Evolutionary conservation across 73 alveolate genomes (phyloP).

Genomic region (Paramecium octaurelia): DNA sequence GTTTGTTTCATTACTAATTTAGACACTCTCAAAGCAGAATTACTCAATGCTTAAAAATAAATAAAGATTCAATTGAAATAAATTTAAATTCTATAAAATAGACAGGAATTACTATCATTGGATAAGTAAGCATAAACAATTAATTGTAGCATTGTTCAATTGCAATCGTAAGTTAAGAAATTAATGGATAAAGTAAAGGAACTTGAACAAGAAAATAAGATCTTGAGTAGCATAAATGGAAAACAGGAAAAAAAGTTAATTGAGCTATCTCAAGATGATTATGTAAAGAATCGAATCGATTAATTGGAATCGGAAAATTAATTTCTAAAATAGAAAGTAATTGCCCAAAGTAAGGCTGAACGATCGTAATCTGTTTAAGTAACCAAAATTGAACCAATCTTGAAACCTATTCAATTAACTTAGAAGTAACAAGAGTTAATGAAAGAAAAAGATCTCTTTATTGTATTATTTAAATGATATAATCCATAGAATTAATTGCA

Average conservation of each 20-base stretch:
- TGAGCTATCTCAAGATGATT: neutral
- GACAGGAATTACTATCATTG: neutral
- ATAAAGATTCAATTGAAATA: neutral
- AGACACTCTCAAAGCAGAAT: slow-evolving; percentile 7
- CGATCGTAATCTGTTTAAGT: neutral
- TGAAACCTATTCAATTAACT: neutral
- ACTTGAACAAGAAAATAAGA: neutral
- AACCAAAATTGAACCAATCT: neutral
- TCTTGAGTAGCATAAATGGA: neutral
- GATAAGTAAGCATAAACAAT: neutral
- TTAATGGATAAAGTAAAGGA: neutral
- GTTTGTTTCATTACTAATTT: neutral
- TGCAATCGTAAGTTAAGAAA: neutral
- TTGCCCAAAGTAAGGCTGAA: neutral
- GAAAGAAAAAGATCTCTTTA: neutral
- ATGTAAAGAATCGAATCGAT: neutral
- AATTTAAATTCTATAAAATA: neutral
- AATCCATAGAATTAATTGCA: neutral
- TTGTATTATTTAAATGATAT: neutral
- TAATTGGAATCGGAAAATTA: neutral
- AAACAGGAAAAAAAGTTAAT: neutral
- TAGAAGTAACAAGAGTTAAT: neutral
- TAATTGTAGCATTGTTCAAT: neutral
- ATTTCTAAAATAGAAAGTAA: neutral
- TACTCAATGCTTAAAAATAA: neutral